These are phyloP conservation scores for Penicilliopsis zonata DNA, from an alignment of 495 filamentous ascomycete genomes.

Conservation along the genomic window DNA sequence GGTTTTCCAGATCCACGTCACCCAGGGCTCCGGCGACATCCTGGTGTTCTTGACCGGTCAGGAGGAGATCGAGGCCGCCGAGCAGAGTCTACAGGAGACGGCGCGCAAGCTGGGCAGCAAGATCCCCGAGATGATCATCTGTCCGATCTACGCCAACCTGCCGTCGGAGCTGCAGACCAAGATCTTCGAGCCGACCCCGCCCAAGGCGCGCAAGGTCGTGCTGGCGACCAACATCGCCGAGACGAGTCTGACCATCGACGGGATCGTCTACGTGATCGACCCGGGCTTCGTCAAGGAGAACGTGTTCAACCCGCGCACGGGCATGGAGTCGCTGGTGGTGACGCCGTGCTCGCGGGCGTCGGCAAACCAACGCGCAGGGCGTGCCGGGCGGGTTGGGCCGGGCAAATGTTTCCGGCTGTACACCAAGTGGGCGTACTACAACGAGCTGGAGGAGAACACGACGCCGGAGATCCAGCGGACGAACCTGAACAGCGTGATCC, in stretches of 20 bases:
- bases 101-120: conserved; percentile 69
- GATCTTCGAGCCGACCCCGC: conserved; percentile 82
- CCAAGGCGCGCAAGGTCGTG: conserved; percentile 71
- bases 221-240: conserved; percentile 87
- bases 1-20: conserved; percentile 91
- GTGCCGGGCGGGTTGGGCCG: conserved; percentile 84
- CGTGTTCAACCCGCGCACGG: conserved; percentile 93
- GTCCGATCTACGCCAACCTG: conserved; percentile 82
- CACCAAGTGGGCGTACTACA: conserved; percentile 88
- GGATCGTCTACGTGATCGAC: conserved; percentile 95
- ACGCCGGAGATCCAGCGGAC: conserved; percentile 92
- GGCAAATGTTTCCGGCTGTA: conserved; percentile 94
- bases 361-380: conserved; percentile 94
- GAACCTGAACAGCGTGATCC: conserved; percentile 71
- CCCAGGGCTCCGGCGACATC: conserved; percentile 78
- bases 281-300: conserved; percentile 99
- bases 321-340: conserved; percentile 90
- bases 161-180: conserved; percentile 77
- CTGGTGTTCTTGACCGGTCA: conserved; percentile 84
- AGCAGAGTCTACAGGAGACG: conserved; percentile 69
- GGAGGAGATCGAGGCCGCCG: conserved; percentile 81
- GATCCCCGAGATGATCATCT: conserved; percentile 75
- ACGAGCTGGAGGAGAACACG: conserved; percentile 87
- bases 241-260: conserved; percentile 80
- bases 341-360: conserved; percentile 97